Evolutionary conservation across 805 yeast species (phyloP).

Genomic region (Kodamaea laetipori): DNA sequence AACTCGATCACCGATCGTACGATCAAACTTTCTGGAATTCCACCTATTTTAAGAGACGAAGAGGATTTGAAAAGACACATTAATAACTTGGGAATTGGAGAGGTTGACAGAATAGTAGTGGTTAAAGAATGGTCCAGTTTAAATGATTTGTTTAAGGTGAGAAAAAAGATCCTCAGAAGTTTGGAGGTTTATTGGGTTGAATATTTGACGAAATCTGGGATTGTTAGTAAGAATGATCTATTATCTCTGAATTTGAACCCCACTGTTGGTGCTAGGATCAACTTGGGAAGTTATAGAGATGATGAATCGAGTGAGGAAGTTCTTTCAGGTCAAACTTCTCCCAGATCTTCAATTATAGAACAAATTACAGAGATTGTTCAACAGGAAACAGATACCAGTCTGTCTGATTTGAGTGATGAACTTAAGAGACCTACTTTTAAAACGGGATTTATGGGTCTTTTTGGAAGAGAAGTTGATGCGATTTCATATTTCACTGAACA

Average conservation of each 20-base stretch:
- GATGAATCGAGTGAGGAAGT: slow-evolving; percentile 15
- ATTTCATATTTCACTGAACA: slow-evolving; percentile 73
- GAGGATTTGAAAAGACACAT: slow-evolving; percentile 71
- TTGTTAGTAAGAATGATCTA: slow-evolving; percentile 32
- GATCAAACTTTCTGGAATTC: slow-evolving; percentile 83
- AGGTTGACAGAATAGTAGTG: slow-evolving; percentile 71
- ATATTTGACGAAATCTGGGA: slow-evolving; percentile 49
- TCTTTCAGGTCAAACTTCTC: background rate
- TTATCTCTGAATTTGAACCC: slow-evolving; percentile 29
- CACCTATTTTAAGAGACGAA: slow-evolving; percentile 74
- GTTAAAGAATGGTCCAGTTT: slow-evolving; percentile 86
- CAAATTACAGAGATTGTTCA: slow-evolving; percentile 30
- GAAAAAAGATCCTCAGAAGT: slow-evolving; percentile 53
- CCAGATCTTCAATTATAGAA: slow-evolving; percentile 24
- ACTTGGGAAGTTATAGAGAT: slow-evolving; percentile 21
- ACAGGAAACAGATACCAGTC: slow-evolving; percentile 10
- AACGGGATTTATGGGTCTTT: slow-evolving; percentile 60
- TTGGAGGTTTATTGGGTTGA: slow-evolving; percentile 75
- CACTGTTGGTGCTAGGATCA: slow-evolving; percentile 30
- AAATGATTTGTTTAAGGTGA: slow-evolving; percentile 61
- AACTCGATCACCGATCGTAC: slow-evolving; percentile 91
- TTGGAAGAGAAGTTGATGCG: slow-evolving; percentile 77
- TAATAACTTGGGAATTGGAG: slow-evolving; percentile 77
- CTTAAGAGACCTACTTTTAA: slow-evolving; percentile 60
- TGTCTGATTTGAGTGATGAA: slow-evolving; percentile 14